Base-by-base conservation (phyloP, 139 green algal genomes). In the Chlamydomonas asymmetrica region DNA sequence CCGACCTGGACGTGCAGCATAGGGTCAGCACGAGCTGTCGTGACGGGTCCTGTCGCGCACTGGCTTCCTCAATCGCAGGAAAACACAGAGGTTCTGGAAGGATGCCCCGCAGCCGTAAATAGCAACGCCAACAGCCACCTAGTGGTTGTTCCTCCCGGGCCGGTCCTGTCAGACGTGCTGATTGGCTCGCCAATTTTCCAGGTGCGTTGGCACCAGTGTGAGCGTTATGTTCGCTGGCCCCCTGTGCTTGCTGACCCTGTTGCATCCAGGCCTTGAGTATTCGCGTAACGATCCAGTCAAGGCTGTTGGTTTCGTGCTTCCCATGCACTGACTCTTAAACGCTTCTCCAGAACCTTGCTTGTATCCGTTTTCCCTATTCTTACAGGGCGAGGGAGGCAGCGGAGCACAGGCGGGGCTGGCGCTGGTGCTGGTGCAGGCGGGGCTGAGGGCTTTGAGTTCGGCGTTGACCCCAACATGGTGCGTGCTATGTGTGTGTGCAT, bases 61-160 rank as follows among this genome's bases (percentile, higher is more conserved):
- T 10, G 4, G 32, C 59, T 10, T 65, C 56, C 27, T 29, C 56
- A 5, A 34, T 4, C 37, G 80, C 80, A 73, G 56, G 92, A 96
- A 60, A 99, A 98, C 87, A n/a, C n/a, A n/a, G n/a, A n/a, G n/a
- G n/a, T n/a, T n/a, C 88, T 99, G 25, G 88, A 95, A 34, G 92
- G 92, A 5, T 98, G 99, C 78, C 84, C 93, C 3, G 83, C 78
- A 25, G 96, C 96, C 2, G 97, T 98, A 20, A 98, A 98, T 87
- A 94, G 81, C 72, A 96, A 95, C 70, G 91, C 92, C 70, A 99
- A 99, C 88, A 92, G 75, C 59, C 88, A 98, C 89, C 83, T 98
- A 34, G 92, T 99, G 1, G 90, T 82, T 5, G 93, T 98, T 38
- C 96, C 94, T 0, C 80, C 92, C 0, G 93, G 95, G 5, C 90